Evolutionary conservation across 2,329 filamentous ascomycete species (phyloP).

Genomic region (Sarocladium oryzae): DNA sequence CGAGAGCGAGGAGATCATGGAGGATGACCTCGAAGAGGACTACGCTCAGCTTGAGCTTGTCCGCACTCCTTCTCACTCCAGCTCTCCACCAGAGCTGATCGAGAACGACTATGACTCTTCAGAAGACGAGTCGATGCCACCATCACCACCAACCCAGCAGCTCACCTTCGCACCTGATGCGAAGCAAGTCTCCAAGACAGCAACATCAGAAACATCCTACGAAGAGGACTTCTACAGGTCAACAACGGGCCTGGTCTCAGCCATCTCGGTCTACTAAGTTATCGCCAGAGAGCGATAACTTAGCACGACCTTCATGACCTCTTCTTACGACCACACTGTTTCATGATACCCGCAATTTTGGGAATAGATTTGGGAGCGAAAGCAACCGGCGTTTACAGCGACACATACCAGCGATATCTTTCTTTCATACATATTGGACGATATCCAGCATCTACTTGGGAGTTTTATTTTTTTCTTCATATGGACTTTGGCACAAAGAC

Average conservation of each 20-base stretch:
- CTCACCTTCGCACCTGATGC: constrained; percentile 48
- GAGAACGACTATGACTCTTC: constrained; percentile 64
- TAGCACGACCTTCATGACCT: constrained; percentile 9
- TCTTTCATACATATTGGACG: constrained; percentile 1
- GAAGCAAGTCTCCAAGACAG: constrained; percentile 41
- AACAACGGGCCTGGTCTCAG: constrained; percentile 42
- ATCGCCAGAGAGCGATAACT: neutral
- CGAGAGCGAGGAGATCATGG: constrained; percentile 40
- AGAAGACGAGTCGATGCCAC: constrained; percentile 71
- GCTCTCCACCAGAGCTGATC: constrained; percentile 62
- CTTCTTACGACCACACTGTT: constrained; percentile 10
- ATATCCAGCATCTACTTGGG: neutral
- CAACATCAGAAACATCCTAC: constrained; percentile 39
- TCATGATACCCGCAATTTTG: constrained; percentile 2
- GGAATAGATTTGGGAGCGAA: neutral
- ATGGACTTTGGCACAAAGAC: no score
- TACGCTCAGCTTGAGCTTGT: constrained; percentile 61
- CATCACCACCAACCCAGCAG: constrained; percentile 54
- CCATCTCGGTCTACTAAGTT: constrained; percentile 50
- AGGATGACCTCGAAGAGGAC: constrained; percentile 56
- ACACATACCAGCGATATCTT: neutral
- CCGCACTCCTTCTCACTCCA: constrained; percentile 60
- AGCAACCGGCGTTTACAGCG: neutral
- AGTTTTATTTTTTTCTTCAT: neutral
- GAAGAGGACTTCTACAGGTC: constrained; percentile 49